Evolutionary conservation across 441 rosid genomes (phyloP), one percentile per base, ranked within the genome.

Genomic region (Gossypium gossypioides): DNA sequence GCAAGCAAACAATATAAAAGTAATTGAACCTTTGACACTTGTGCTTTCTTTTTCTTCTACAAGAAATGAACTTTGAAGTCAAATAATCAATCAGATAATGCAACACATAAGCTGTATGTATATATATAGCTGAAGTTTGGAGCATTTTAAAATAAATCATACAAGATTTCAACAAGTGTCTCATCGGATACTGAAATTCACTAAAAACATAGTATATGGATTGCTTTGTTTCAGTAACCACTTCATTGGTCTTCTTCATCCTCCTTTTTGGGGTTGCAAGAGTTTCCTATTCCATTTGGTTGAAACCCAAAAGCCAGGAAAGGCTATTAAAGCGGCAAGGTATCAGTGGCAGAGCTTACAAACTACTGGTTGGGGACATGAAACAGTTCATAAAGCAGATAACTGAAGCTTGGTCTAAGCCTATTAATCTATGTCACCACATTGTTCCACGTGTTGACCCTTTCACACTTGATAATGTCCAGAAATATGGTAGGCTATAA

Each of bases 401-500:
- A 18, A 76, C 63, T 6, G 44, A 60, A 60, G 65, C 65, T 6
- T 29, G 65, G 79, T 72, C 85, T 21, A 78, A 81, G 65, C 84
- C 86, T 40, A 62, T 80, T 25, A 51, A 15, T 46, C 79, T 81
- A 18, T 69, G 10, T 61, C 82, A 84, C 63, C 72, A 68, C 19
- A 84, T 81, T 46, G 74, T 71, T 52, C 75, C 56, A 2, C 44
- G 84, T 1, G 86, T 78, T 51, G 85, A 82, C 13, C 88, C 85
- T 0, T 84, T 84, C 69, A 75, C 81, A 4, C 68, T 61, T 0
- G 40, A 76, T 13, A 76, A 50, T 57, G 83, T 77, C 13, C 77
- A 78, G 69, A 72, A 81, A 68, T 78, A 84, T 60, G 88, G 86
- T 81, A 74, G 1, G 42, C 21, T 3, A 0, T 10, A 12, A 18